phyloP scores from a whole-genome alignment of 805 yeast species.

The Yarrowia keelungensis region DNA sequence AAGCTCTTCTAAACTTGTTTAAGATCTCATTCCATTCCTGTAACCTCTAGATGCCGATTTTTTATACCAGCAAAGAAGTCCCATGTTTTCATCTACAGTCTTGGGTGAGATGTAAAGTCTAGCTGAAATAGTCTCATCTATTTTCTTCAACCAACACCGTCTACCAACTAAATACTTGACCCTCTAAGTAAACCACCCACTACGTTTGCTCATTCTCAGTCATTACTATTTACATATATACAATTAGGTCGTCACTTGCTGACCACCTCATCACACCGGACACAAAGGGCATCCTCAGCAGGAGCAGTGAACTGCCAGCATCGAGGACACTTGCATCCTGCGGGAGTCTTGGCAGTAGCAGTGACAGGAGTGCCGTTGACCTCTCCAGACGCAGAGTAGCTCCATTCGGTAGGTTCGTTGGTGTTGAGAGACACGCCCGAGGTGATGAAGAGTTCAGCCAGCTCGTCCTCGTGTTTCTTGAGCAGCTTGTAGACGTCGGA shows the following conservation, averaged over 20 bases:
- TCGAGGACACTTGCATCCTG: slow-evolving; percentile 78
- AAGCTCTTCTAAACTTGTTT: no score
- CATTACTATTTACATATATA: slow-evolving; percentile 31
- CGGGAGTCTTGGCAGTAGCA: slow-evolving; percentile 56
- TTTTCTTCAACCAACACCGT: no score
- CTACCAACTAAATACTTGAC: no score
- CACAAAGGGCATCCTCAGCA: slow-evolving; percentile 63
- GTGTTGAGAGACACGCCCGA: slow-evolving; percentile 60
- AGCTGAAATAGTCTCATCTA: no score
- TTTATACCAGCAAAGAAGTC: no score
- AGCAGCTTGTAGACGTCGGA: slow-evolving; percentile 40
- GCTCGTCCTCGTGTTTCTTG: slow-evolving; percentile 52
- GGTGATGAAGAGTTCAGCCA: slow-evolving; percentile 67
- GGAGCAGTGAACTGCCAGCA: slow-evolving; percentile 85
- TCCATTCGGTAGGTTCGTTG: slow-evolving; percentile 45
- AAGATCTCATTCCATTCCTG: no score
- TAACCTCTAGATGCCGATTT: no score
- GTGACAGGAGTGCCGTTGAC: slow-evolving; percentile 49
- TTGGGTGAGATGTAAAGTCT: no score
- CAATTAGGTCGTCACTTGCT: slow-evolving; percentile 6
- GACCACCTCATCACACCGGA: slow-evolving; percentile 62
- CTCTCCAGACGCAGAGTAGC: slow-evolving; percentile 47
- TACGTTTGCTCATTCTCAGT: no score
- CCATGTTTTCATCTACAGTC: no score
- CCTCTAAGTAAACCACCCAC: no score